Evolutionary conservation across 192 early-diverging fungal species (phyloP).

Genomic region (Gaertneriomyces sp.): DNA sequence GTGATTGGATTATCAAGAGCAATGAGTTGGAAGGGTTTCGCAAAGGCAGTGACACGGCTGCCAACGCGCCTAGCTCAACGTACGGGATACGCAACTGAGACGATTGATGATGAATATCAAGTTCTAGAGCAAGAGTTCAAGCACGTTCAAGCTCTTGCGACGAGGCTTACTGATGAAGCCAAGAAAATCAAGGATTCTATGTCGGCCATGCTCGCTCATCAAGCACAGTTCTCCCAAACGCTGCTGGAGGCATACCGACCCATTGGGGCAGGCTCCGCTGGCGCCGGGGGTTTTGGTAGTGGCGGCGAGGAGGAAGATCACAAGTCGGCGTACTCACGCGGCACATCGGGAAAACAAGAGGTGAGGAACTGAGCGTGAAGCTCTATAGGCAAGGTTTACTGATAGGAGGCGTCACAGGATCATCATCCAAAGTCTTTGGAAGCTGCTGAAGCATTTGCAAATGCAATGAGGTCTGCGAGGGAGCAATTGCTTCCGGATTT

Average conservation of each 20-base stretch:
- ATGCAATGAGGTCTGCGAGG: constrained; percentile 46
- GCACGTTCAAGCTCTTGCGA: constrained; percentile 53
- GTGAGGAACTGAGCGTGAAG: no score
- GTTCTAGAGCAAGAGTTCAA: constrained; percentile 60
- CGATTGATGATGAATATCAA: constrained; percentile 65
- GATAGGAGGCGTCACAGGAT: not conserved
- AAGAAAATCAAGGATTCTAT: constrained; percentile 62
- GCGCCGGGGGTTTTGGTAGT: no score
- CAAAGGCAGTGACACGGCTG: constrained; percentile 75
- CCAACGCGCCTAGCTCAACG: constrained; percentile 71
- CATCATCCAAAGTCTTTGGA: constrained; percentile 24
- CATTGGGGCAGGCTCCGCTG: constrained; percentile 33
- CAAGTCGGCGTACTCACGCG: no score
- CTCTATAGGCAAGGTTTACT: no score
- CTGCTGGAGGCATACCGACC: constrained; percentile 54
- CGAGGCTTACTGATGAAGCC: constrained; percentile 61
- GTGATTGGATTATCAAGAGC: no score
- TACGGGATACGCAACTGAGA: constrained; percentile 51
- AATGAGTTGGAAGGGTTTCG: constrained; percentile 72
- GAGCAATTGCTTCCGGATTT: constrained; percentile 64
- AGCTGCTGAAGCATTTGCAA: constrained; percentile 51
- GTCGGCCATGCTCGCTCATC: constrained; percentile 53
- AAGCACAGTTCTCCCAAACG: constrained; percentile 54
- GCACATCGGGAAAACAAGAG: no score
- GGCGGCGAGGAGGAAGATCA: no score